Evolutionary conservation across 805 yeast genomes (phyloP).

Genomic region (Metschnikowia dekortorum): DNA sequence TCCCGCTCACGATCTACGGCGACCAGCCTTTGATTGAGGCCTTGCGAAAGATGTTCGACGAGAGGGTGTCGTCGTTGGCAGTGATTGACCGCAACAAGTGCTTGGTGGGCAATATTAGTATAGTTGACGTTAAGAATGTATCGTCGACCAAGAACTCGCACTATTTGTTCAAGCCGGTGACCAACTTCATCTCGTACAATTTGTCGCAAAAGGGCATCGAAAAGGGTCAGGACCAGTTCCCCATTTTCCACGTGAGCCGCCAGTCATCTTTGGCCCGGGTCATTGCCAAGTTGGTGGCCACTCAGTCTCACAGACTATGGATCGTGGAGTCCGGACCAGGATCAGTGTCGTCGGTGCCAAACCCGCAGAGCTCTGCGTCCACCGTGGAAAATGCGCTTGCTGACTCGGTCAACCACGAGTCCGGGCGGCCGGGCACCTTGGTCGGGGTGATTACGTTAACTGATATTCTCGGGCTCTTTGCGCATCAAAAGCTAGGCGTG

Average conservation of each 20-base stretch:
- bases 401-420: slow-evolving; percentile 9
- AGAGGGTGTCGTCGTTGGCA: slow-evolving; percentile 85
- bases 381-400: slow-evolving; percentile 15
- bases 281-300: slow-evolving; percentile 91
- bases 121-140: slow-evolving; percentile 87
- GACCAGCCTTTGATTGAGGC: slow-evolving; percentile 88
- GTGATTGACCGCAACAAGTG: slow-evolving; percentile 77
- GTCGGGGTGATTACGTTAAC: slow-evolving; percentile 91
- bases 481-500: slow-evolving; percentile 63
- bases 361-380: slow-evolving; percentile 7
- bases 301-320: slow-evolving; percentile 88
- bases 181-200: slow-evolving; percentile 83
- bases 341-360: slow-evolving; percentile 6
- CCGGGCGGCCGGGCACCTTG: slow-evolving; percentile 69
- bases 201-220: slow-evolving; percentile 84
- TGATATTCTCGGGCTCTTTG: slow-evolving; percentile 79
- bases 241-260: slow-evolving; percentile 88
- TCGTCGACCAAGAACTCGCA: slow-evolving; percentile 85
- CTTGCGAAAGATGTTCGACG: slow-evolving; percentile 74
- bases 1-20: slow-evolving; percentile 77
- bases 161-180: slow-evolving; percentile 73
- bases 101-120: slow-evolving; percentile 87
- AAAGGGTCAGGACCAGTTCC: slow-evolving; percentile 94
- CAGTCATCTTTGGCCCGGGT: slow-evolving; percentile 80
- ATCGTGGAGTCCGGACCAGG: slow-evolving; percentile 48